A percentile compares a stretch with the other conserved stretches of the same genome.
Conservation (phyloP, 2,329 filamentous ascomycete genomes). For the Fusarium cicatricum region DNA sequence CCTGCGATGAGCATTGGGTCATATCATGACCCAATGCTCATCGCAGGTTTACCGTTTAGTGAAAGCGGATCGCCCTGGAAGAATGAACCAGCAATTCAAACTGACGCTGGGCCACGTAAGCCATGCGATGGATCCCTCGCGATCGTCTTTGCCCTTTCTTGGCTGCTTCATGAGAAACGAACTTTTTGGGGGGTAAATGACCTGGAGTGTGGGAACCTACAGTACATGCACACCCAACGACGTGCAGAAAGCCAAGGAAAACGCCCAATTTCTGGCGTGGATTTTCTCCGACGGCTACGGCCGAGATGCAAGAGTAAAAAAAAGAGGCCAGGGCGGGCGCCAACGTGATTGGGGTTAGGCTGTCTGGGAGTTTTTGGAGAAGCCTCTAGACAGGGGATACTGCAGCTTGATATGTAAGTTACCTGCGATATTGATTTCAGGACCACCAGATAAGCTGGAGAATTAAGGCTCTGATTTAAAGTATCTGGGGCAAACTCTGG, state of each 20-base stretch:
- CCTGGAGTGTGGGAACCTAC: constrained; percentile 1
- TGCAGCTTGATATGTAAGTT: no score
- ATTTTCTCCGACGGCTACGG: constrained; percentile 29
- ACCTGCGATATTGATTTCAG: no score
- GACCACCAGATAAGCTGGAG: constrained; percentile 16
- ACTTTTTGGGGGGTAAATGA: no score
- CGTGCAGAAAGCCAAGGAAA: background rate
- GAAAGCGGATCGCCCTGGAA: no score
- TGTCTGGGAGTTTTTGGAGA: constrained; percentile 23
- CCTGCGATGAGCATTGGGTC: no score
- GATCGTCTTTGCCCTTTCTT: no score
- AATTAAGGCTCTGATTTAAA: constrained; percentile 25
- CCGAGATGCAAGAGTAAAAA: constrained; percentile 27
- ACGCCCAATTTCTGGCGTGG: background rate
- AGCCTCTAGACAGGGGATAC: constrained; percentile 14
- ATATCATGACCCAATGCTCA: no score
- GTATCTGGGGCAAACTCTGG: constrained; percentile 30
- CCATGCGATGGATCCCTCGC: background rate
- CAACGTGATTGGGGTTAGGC: constrained; percentile 14
- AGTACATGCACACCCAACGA: background rate
- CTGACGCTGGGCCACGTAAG: background rate
- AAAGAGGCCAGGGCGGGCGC: constrained; percentile 3
- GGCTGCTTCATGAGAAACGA: no score
- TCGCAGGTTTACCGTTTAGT: no score
- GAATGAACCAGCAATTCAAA: no score